phyloP scores from a whole-genome alignment of 805 yeast genomes.

The Debaryomyces castellii region DNA sequence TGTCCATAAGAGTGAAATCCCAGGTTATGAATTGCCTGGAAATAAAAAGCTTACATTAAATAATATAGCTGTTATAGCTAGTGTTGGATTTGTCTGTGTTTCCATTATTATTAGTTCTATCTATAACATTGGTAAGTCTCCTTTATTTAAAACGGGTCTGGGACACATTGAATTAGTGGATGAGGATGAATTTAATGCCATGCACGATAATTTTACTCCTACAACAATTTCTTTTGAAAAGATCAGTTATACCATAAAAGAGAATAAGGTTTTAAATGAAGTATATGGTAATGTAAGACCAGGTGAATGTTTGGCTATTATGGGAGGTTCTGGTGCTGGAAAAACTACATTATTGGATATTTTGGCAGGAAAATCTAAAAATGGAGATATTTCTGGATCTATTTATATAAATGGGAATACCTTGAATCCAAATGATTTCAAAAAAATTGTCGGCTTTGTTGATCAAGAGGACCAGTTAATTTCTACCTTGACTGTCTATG shows the following conservation, averaged over 20 bases:
- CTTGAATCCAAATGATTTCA: constrained; percentile 45
- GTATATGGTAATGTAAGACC: constrained; percentile 80
- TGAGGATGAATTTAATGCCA: constrained; percentile 34
- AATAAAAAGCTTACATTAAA: constrained; percentile 43
- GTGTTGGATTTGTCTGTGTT: constrained; percentile 42
- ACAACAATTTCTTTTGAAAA: constrained; percentile 75
- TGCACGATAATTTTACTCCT: constrained; percentile 58
- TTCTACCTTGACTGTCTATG: constrained; percentile 93
- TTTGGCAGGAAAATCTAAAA: constrained; percentile 82
- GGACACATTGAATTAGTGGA: constrained; percentile 4
- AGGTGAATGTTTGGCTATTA: constrained; percentile 87
- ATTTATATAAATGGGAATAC: constrained; percentile 74
- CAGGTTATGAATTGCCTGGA: constrained; percentile 78
- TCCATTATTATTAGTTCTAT: constrained; percentile 42
- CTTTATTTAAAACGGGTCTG: constrained; percentile 46
- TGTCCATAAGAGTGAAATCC: constrained; percentile 86
- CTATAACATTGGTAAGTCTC: constrained; percentile 57
- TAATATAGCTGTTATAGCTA: constrained; percentile 47
- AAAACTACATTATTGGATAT: constrained; percentile 92
- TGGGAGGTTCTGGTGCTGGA: constrained; percentile 99
- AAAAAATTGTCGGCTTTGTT: constrained; percentile 83
- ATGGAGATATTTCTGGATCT: constrained; percentile 67
- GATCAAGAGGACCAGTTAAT: constrained; percentile 92
- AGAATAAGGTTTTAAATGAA: constrained; percentile 55
- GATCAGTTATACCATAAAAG: constrained; percentile 56